Base-by-base conservation (phyloP, 169 alveolate species). In the Babesia microti region DNA sequence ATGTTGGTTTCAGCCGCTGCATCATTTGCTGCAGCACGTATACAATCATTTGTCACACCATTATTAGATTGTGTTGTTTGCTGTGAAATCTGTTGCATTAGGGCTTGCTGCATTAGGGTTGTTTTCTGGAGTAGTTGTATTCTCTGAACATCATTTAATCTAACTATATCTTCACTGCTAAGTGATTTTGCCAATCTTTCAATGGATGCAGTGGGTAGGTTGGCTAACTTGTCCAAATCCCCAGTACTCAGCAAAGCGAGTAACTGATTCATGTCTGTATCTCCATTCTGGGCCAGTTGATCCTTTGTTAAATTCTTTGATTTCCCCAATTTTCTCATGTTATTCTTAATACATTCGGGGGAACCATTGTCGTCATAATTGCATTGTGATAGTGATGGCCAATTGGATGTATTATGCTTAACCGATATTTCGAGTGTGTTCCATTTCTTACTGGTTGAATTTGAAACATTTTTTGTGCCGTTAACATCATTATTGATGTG, bases 1-100 rank as follows among this genome's bases (percentile, higher is more conserved):
- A 27, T 43, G 29, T 40, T 67, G 26, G 59, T 29, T 26, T 65
- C 79, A 19, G 27, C 45, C 47, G n/a, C 54, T 71, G 30, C 51
- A 51, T 45, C 48, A 29, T 30, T 24, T 48, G 44, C 54, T 53
- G 37, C 41, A 55, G 49, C 18, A 59, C 47, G 28, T 45, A 37
- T 33, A 54, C 59, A 45, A 32, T 47, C 46, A 75, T 41, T 58
- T 75, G 56, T 43, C 60, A 41, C 47, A 75, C 35, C 37, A 68
- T 54, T 24, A 72, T 45, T 46, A 12, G 32, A 46, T n/a, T 14
- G 47, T 55, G 19, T 55, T 55, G 2, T 55, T 23, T 22, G 55
- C 61, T 46, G 36, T 27, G 65, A 63, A 18, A 54, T 56, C 34
- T 45, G 59, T 28, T 30, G 58, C 24, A 41, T 34, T 40, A 37